Evolutionary conservation across 1,139 yeast species (phyloP), one percentile per base, ranked within the genome.

Genomic region (Yarrowia galli): DNA sequence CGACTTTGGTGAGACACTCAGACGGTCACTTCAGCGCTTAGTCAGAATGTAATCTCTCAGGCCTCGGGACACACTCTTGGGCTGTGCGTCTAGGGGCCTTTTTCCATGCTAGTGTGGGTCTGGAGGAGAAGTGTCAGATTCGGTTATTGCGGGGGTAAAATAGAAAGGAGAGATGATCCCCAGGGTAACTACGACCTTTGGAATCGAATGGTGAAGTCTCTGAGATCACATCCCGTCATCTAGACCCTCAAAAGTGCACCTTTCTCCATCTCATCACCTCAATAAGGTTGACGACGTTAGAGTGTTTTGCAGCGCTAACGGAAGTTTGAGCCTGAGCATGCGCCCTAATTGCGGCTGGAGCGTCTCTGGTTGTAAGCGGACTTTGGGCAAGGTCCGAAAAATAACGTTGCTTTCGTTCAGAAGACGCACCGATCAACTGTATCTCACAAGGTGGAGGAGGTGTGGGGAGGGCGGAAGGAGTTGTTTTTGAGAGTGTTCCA

Each of bases 301-400:
- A 5, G 18, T 23, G 18, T 23, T 10, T 13, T 7, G 49, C 49
- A 23, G 49, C 28, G 32, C 49, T 45, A 45, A 18, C 45, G 10
- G 22, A 10, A 40, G 45, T 10, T 40, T 40, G 45, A 40, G 45
- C 9, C 45, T 40, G 45, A 40, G 45, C 53, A 25, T 48, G 53
- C 53, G 53, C 53, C 36, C 36, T 13, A 23, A 25, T 46, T 46
- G 49, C 20, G 53, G 53, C 53, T 48, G 53, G 38, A 48, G 32
- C 49, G 12, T 15, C n/a, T 13, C 22, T 23, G 20, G 32, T 16
- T 22, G 40, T 8, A 5, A 16, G 20, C 49, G 49, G 49, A 46
- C 49, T 46, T 46, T 9, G 32, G 28, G 32, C 49, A 15, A 46
- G 16, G 10, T 48, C 53, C 53, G 53, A 28, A 48, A 48, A 48